These are phyloP conservation scores for Xylaria sp. DNA, from an alignment of 495 filamentous ascomycete species.

Conservation along the genomic window DNA sequence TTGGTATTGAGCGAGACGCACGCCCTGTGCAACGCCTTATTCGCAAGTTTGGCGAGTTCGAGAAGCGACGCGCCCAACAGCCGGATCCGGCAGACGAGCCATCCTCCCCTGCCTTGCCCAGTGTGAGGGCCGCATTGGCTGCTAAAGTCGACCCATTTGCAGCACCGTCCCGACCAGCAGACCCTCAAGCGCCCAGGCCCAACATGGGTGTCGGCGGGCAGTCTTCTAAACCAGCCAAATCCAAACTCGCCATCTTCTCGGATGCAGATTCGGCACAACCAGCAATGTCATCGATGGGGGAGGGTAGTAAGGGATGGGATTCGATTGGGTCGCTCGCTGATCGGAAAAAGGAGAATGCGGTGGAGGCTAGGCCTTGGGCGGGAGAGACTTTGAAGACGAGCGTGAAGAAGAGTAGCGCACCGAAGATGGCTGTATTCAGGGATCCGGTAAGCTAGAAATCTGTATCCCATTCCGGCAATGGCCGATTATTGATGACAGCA, in stretches of 20 bases:
- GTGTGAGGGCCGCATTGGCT: slow-evolving; percentile 81
- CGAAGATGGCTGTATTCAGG: slow-evolving; percentile 93
- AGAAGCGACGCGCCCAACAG: slow-evolving; percentile 71
- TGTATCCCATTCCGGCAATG: slow-evolving; percentile 44
- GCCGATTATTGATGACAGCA: slow-evolving; percentile 88
- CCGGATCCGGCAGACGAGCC: slow-evolving; percentile 68
- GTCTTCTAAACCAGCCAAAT: slow-evolving; percentile 54
- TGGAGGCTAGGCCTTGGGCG: slow-evolving; percentile 88
- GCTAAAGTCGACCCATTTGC: slow-evolving; percentile 86
- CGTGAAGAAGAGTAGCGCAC: slow-evolving; percentile 72
- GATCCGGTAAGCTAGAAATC: slow-evolving; percentile 81
- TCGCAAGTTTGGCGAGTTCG: slow-evolving; percentile 90
- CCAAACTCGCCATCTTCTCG: slow-evolving; percentile 93
- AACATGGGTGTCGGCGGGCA: slow-evolving; percentile 53
- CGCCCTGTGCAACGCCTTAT: slow-evolving; percentile 79
- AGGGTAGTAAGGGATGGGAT: slow-evolving; percentile 80
- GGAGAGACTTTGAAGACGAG: slow-evolving; percentile 90
- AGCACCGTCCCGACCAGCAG: slow-evolving; percentile 51
- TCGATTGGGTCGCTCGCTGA: slow-evolving; percentile 85
- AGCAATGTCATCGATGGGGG: slow-evolving; percentile 47
- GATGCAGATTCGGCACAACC: slow-evolving; percentile 67
- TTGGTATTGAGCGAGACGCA: slow-evolving; percentile 88
- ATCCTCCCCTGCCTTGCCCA: slow-evolving; percentile 83
- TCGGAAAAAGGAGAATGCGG: slow-evolving; percentile 89
- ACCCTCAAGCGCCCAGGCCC: slow-evolving; percentile 71